These are phyloP conservation scores for Candida nanaspora DNA, from an alignment of 805 yeast species.

Conservation along the genomic window DNA sequence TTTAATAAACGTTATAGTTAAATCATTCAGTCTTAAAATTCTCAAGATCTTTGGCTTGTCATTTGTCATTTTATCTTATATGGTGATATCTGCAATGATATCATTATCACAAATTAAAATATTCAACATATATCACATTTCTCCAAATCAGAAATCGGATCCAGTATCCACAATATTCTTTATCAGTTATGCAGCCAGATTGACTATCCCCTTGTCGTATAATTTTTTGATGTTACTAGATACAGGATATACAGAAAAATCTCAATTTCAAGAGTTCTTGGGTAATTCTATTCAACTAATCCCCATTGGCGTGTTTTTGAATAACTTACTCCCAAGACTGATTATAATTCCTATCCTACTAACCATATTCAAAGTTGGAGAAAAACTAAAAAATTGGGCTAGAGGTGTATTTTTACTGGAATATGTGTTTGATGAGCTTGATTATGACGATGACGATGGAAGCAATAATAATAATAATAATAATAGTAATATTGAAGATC, in stretches of 20 bases:
- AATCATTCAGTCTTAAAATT: constrained; percentile 15
- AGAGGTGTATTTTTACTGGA: constrained; percentile 23
- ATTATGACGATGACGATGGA: constrained; percentile 19
- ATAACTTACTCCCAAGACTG: constrained; percentile 70
- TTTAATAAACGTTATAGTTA: constrained; percentile 41
- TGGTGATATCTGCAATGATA: constrained; percentile 60
- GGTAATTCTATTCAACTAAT: constrained; percentile 73
- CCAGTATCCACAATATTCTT: constrained; percentile 72
- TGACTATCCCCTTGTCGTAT: constrained; percentile 76
- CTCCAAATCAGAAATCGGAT: constrained; percentile 61
- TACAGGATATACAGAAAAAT: constrained; percentile 18
- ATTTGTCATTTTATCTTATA: constrained; percentile 46
- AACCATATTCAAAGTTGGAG: constrained; percentile 62
- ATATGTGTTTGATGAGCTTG: constrained; percentile 24
- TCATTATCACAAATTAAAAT: constrained; percentile 62
- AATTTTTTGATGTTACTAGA: constrained; percentile 66
- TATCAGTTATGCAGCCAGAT: constrained; percentile 71
- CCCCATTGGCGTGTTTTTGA: constrained; percentile 63
- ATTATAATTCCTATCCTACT: constrained; percentile 63
- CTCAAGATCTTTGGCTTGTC: constrained; percentile 33
- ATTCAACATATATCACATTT: constrained; percentile 68
- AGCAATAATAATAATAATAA: constrained; percentile 1
- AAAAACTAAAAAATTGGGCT: constrained; percentile 37
- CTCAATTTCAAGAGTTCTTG: constrained; percentile 63
- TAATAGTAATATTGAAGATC: constrained; percentile 4